Conservation (phyloP, 148 eudicot genomes). For the Agrostemma githago region DNA sequence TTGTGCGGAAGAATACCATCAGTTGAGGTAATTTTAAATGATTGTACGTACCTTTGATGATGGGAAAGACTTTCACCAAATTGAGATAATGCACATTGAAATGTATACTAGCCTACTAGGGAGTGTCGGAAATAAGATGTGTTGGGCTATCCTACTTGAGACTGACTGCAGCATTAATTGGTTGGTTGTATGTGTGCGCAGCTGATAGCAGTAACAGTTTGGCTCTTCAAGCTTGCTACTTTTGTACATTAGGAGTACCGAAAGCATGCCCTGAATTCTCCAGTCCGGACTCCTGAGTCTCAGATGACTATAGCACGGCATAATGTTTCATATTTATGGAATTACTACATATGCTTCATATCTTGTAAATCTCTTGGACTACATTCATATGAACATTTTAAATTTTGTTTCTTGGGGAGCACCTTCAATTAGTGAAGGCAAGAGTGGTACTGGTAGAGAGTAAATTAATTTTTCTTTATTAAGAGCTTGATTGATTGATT, state of each 20-base stretch:
- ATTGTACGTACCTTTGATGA: no score
- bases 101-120: background rate
- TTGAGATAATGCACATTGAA: background rate
- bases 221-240: background rate
- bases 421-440: background rate
- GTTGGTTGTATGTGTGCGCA: slow-evolving; percentile 19
- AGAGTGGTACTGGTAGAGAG: background rate
- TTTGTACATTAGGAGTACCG: slow-evolving; percentile 14
- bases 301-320: background rate
- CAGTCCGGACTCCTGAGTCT: background rate
- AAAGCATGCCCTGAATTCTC: background rate
- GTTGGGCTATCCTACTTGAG: background rate
- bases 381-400: slow-evolving; percentile 5
- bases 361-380: slow-evolving; percentile 20
- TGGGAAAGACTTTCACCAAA: no score
- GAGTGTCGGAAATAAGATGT: background rate
- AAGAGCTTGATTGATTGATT: background rate
- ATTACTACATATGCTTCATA: slow-evolving; percentile 16
- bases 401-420: background rate
- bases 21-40: no score
- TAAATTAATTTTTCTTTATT: background rate
- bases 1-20: no score
- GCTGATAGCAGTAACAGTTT: slow-evolving; percentile 9
- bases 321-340: slow-evolving; percentile 17
- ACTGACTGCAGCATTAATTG: background rate